Base-by-base conservation (phyloP, 106 monocot species). In the Xerophyta viscosa region DNA sequence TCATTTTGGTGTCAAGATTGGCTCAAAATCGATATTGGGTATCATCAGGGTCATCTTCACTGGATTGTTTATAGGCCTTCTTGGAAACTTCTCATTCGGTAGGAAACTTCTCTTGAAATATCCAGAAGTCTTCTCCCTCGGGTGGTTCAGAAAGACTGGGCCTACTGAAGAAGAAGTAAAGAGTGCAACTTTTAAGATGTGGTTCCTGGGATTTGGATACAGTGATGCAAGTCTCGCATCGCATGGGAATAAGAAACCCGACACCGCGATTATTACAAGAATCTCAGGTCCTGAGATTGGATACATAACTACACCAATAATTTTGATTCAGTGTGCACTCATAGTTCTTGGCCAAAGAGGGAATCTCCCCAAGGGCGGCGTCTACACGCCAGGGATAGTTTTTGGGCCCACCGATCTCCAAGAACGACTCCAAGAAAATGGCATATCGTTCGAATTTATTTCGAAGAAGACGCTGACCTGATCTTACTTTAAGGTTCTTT, bases 151-250 rank as follows among this genome's bases (percentile, higher is more conserved):
- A 24, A 98, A 82, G 66, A 70, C 48, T 13, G 96, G 96, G 9
- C 96, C 96, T 3, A 76, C 96, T 3, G 89, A 85, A 50, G 96
- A 89, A 62, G 79, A 98, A 63, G 89, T 98, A 12, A 42, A 31
- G 0, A 74, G 81, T 52, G 88, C 96, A 22, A 56, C 70, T 9
- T 98, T 98, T 71, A 98, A 89, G 37, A 98, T 98, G 96, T 98
- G 88, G 94, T 98, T 98, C 50, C 48, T 98, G 1, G 96, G 76
- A 24, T 25, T 50, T 45, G 96, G 89, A 14, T 98, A 73, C 60
- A 86, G 73, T 41, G 71, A 98, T 66, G 68, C 20, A 12, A 63
- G 43, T 17, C 30, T 55, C 37, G 72, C 73, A 1, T 70, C 75
- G 15, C 58, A 68, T 30, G 29, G 50, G 14, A 45, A 25, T 7